Percentiles rank a stretch among this genome's conserved stretches.
Conservation (phyloP, 331 rosid species). For the Quercus phellos region DNA sequence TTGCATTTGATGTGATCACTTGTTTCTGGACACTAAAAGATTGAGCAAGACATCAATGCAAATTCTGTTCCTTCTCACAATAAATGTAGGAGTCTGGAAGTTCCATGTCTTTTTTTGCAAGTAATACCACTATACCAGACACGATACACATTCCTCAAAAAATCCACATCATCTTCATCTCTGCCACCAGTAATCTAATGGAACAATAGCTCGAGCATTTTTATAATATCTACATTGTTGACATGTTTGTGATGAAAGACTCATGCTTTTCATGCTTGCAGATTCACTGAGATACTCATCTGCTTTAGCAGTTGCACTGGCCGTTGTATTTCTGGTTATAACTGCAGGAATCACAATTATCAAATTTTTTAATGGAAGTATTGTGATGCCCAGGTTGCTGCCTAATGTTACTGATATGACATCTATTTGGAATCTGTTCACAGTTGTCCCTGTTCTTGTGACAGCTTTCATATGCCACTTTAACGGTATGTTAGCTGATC, state of each 20-base stretch:
- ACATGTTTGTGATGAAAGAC: not conserved
- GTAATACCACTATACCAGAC: not conserved
- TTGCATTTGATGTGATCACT: not conserved
- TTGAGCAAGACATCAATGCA: not conserved
- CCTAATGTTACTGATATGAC: slow-evolving; percentile 46
- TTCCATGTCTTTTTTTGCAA: not conserved
- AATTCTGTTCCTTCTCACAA: not conserved
- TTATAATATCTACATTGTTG: not conserved
- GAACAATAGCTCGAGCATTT: not conserved
- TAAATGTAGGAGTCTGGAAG: not conserved
- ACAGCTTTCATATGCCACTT: slow-evolving; percentile 72
- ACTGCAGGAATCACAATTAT: slow-evolving; percentile 57
- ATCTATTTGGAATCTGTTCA: slow-evolving; percentile 60
- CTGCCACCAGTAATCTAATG: not conserved
- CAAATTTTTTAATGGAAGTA: slow-evolving; percentile 46
- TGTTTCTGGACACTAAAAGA: not conserved
- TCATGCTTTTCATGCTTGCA: slow-evolving; percentile 30
- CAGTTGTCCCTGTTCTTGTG: slow-evolving; percentile 70
- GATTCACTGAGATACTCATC: slow-evolving; percentile 63
- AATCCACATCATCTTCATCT: not conserved
- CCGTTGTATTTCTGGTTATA: slow-evolving; percentile 53
- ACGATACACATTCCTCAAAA: not conserved
- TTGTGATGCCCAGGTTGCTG: slow-evolving; percentile 50
- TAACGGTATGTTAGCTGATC: slow-evolving; percentile 42
- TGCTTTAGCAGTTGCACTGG: slow-evolving; percentile 62